A percentile compares a stretch with the other conserved stretches of the same genome.
Conservation (phyloP, 495 filamentous ascomycete species). For the Penicillium odoratum region DNA sequence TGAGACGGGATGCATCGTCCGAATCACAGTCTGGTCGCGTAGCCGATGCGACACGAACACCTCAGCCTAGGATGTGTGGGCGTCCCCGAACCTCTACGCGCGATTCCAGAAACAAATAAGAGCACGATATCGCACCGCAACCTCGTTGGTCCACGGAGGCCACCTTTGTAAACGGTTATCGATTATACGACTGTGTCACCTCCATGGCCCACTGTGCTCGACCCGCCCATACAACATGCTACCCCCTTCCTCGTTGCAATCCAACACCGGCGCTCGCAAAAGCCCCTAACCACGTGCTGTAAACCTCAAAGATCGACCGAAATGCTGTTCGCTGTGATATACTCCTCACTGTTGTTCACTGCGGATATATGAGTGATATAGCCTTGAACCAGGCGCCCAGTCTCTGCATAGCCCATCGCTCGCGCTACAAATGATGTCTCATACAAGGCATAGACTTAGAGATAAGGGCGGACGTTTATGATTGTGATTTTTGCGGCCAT, state of each 20-base stretch:
- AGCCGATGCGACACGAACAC: neutral
- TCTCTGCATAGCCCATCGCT: constrained; percentile 4
- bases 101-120: neutral
- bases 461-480: neutral
- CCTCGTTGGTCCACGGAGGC: neutral
- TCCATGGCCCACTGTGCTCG: constrained; percentile 1
- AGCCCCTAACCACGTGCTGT: neutral
- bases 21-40: too few species aligned
- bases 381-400: neutral
- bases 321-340: neutral
- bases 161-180: neutral
- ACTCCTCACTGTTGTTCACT: neutral
- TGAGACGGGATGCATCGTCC: too few species aligned
- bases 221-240: neutral
- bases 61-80: neutral
- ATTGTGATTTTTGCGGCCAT: neutral
- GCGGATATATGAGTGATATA: neutral
- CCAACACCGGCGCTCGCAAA: constrained; percentile 2
- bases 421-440: neutral
- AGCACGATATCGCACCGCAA: constrained; percentile 1
- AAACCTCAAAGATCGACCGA: neutral
- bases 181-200: neutral
- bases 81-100: neutral
- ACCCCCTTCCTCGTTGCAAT: constrained; percentile 1
- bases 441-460: constrained; percentile 1